Evolutionary conservation across 768 basidiomycete genomes (phyloP).

Genomic region (Russula dissimulans): DNA sequence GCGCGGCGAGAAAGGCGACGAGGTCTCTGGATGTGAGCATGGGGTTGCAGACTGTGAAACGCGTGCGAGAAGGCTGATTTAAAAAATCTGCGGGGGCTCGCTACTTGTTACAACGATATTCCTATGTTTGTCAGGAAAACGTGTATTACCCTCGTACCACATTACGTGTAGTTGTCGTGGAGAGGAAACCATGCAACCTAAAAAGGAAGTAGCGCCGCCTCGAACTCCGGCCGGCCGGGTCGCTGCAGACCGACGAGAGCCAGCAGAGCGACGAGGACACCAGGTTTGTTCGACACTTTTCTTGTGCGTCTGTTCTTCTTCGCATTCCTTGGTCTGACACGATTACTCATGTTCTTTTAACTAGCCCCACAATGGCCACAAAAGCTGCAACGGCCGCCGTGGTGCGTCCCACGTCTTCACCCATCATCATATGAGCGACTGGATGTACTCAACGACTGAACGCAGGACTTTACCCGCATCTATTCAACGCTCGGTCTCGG

Average conservation of each 20-base stretch:
- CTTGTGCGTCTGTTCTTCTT: neutral
- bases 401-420: slow-evolving; percentile 22
- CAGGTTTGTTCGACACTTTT: neutral
- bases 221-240: slow-evolving; percentile 1
- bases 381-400: slow-evolving; percentile 64
- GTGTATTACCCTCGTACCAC: too few species aligned
- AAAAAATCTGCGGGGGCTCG: too few species aligned
- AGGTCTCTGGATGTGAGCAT: neutral
- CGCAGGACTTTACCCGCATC: slow-evolving; percentile 74
- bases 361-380: slow-evolving; percentile 43
- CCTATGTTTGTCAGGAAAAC: too few species aligned
- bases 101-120: too few species aligned
- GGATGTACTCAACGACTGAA: too few species aligned
- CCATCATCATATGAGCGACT: neutral
- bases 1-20: neutral
- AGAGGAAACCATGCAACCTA: neutral
- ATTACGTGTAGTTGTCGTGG: too few species aligned
- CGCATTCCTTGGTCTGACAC: neutral
- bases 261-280: neutral
- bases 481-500: slow-evolving; percentile 77
- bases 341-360: neutral
- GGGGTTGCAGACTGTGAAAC: neutral
- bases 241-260: too few species aligned
- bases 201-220: neutral
- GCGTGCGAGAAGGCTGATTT: too few species aligned